Percentiles rank a stretch among this genome's conserved stretches.
phyloP scores from a whole-genome alignment of 768 basidiomycete species.

The Hortiboletus campestris region DNA sequence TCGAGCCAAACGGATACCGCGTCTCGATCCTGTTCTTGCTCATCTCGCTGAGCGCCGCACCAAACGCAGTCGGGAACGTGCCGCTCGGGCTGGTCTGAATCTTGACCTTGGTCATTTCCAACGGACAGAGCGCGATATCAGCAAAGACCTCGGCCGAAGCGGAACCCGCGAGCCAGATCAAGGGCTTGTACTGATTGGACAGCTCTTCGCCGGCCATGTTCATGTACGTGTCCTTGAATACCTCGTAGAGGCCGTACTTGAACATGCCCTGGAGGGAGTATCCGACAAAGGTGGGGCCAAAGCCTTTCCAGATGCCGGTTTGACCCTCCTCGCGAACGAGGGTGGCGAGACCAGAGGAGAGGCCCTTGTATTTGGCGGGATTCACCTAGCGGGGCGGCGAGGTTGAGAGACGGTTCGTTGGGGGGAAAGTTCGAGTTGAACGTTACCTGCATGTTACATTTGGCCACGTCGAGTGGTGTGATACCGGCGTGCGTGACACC shows the following conservation, averaged over 20 bases:
- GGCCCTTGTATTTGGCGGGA: slow-evolving; percentile 72
- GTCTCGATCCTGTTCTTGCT: slow-evolving; percentile 62
- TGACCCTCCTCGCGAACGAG: slow-evolving; percentile 80
- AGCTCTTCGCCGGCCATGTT: slow-evolving; percentile 86
- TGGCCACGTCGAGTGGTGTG: slow-evolving; percentile 84
- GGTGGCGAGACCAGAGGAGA: slow-evolving; percentile 55
- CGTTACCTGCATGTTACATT: slow-evolving; percentile 88
- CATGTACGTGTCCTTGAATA: slow-evolving; percentile 93
- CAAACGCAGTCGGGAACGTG: slow-evolving; percentile 76
- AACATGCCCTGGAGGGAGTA: slow-evolving; percentile 97
- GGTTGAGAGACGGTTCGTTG: neutral
- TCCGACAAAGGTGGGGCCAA: slow-evolving; percentile 90
- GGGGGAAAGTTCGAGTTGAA: neutral
- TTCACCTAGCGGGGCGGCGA: slow-evolving; percentile 51
- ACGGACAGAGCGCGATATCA: slow-evolving; percentile 92
- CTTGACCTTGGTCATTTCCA: slow-evolving; percentile 93
- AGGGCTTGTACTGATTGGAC: slow-evolving; percentile 76
- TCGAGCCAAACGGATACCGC: slow-evolving; percentile 81
- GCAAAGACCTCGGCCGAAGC: slow-evolving; percentile 96
- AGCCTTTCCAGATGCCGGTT: slow-evolving; percentile 89
- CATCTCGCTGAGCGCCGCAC: slow-evolving; percentile 73
- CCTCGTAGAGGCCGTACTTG: slow-evolving; percentile 97
- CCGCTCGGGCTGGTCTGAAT: slow-evolving; percentile 77
- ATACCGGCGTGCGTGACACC: slow-evolving; percentile 87
- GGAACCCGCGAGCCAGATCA: slow-evolving; percentile 92